Base-by-base conservation (phyloP, 1,139 yeast genomes). In the Debaryomyces singareniensis region DNA sequence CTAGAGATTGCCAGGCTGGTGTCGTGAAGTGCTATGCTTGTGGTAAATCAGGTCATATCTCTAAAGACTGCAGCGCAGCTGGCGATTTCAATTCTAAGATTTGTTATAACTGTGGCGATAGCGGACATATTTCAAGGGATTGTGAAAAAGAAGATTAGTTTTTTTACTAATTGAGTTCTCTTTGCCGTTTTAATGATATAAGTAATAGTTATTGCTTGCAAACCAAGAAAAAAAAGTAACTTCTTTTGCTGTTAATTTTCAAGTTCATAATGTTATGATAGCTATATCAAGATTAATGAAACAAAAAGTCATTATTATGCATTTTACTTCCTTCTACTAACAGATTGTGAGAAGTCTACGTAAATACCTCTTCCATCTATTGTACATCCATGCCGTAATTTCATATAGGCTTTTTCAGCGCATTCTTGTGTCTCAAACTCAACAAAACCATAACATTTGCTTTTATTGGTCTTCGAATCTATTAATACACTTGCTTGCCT, bases 31-130 rank as follows among this genome's bases (percentile, higher is more conserved):
- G 96, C 63, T 87, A 84, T 70, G 84, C 93, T 36, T 87, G 96
- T 62, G 95, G 96, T 46, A 79, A 81, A 60, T 68, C 74, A 42
- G 96, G 96, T 33, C 96, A 87, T 66, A 72, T 86, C 47, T 79
- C 93, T 42, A 84, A 77, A 60, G 95, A 83, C 44, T 87, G 96
- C 62, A 61, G 74, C 44, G 43, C 65, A 35, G 63, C 59, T 31
- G 71, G 67, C 36, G 56, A 59, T 15, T 51, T 43, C 39, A 49
- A 57, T 35, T 60, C 68, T 45, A 74, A 74, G 56, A 51, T 69
- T 39, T 67, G 72, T 54, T 67, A 67, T 61, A 63, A 58, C 48
- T 58, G 64, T 49, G 64, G 64, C 35, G 42, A 54, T 37, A 27
- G 55, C 25, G 64, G 63, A 26, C 64, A 58, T 45, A 55, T 58